Evolutionary conservation across 2,329 filamentous ascomycete genomes (phyloP).

Genomic region (Plenodomus biglobosus): DNA sequence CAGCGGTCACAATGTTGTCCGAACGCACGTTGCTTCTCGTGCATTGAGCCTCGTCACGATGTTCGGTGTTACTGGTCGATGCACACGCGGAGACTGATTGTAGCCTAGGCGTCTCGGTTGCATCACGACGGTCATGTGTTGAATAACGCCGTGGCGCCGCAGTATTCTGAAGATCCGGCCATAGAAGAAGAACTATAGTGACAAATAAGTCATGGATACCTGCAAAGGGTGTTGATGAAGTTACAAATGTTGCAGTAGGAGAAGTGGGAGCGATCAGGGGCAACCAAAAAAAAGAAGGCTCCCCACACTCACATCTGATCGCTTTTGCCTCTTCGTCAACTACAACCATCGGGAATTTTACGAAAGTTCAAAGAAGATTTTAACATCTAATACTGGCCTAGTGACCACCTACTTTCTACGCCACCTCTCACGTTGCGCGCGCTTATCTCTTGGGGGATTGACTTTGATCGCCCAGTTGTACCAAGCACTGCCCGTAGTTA

Average conservation of each 20-base stretch:
- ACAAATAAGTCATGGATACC: not conserved
- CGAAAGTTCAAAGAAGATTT: too few species aligned
- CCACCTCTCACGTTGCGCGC: not conserved
- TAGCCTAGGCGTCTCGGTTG: constrained; percentile 21
- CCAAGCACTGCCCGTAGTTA: constrained; percentile 10
- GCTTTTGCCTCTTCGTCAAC: not conserved
- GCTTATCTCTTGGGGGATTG: constrained; percentile 19
- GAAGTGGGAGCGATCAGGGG: not conserved
- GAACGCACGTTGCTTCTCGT: constrained; percentile 8
- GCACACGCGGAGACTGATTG: constrained; percentile 18
- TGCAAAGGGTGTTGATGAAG: not conserved
- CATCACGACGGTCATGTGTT: not conserved
- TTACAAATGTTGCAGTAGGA: not conserved
- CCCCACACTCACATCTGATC: not conserved
- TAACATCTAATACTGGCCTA: too few species aligned
- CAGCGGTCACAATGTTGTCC: constrained; percentile 4
- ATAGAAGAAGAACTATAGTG: constrained; percentile 1
- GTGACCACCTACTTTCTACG: too few species aligned
- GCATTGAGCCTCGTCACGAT: constrained; percentile 9
- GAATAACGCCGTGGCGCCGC: constrained; percentile 9
- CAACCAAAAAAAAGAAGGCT: not conserved
- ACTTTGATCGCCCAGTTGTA: constrained; percentile 13
- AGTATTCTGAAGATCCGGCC: constrained; percentile 12
- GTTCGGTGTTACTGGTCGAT: constrained; percentile 22
- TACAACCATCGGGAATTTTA: not conserved